Conservation (phyloP, 108 stramenopile genomes). For the Discostella stelligeroides region DNA sequence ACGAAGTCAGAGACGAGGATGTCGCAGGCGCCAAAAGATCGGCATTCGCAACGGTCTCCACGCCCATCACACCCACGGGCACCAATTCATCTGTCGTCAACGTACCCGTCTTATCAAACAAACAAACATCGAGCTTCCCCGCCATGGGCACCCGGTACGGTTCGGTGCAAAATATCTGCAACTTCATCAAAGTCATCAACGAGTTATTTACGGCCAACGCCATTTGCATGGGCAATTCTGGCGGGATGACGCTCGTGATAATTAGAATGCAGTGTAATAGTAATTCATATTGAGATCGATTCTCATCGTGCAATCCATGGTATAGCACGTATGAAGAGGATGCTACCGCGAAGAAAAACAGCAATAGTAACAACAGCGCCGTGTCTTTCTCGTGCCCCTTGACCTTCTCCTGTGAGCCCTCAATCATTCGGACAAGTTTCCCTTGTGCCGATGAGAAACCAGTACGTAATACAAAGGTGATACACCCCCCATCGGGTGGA, state of each 20-base stretch:
- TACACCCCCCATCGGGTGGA: constrained; percentile 91
- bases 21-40: constrained; percentile 11
- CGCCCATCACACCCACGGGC: constrained; percentile 87
- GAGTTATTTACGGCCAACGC: constrained; percentile 97
- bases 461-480: constrained; percentile 93
- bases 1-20: not conserved
- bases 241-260: constrained; percentile 95
- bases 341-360: constrained; percentile 93
- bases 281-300: constrained; percentile 90
- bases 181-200: constrained; percentile 96
- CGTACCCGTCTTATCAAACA: constrained; percentile 99
- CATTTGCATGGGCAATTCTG: constrained; percentile 98
- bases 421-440: constrained; percentile 98
- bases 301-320: constrained; percentile 87
- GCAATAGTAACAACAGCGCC: constrained; percentile 83
- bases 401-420: constrained; percentile 96
- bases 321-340: constrained; percentile 93
- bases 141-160: constrained; percentile 96
- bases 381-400: constrained; percentile 94
- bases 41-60: constrained; percentile 4
- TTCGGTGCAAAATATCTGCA: constrained; percentile 96
- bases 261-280: constrained; percentile 95
- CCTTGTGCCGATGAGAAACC: constrained; percentile 98
- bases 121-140: constrained; percentile 92
- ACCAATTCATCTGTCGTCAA: constrained; percentile 97